Conservation (phyloP, 176 grass and related monocot genomes). For the Cenchrus purpureus region DNA sequence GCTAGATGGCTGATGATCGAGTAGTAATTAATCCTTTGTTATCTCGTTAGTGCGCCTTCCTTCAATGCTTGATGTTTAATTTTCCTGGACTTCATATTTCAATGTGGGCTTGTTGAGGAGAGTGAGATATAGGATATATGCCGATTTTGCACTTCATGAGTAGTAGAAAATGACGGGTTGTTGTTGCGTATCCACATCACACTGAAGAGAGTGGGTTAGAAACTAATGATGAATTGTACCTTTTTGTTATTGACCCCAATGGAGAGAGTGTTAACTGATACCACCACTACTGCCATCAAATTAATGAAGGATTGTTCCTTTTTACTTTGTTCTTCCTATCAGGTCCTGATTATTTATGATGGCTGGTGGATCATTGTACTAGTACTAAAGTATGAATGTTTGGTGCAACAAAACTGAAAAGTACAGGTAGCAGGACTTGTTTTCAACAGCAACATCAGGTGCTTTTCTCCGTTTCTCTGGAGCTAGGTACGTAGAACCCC, state of each 20-base stretch:
- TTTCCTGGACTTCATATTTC: not conserved
- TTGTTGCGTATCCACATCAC: constrained; percentile 6
- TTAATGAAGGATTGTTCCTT: not conserved
- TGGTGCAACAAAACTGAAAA: constrained; percentile 24
- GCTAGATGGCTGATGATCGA: not conserved
- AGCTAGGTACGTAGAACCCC: not conserved
- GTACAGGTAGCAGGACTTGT: constrained; percentile 1
- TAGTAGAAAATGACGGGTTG: not conserved
- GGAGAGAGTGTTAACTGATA: not conserved
- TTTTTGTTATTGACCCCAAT: constrained; percentile 4
- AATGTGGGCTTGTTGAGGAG: not conserved
- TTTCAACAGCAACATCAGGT: not conserved
- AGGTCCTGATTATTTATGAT: constrained; percentile 1
- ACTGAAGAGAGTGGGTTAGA: constrained; percentile 38
- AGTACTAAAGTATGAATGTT: not conserved
- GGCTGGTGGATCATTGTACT: not conserved
- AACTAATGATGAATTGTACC: constrained; percentile 11
- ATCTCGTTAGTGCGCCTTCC: not conserved
- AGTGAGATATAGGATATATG: not conserved
- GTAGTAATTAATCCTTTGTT: not conserved
- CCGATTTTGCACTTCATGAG: not conserved
- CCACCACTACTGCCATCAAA: constrained; percentile 21
- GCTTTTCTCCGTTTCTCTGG: not conserved
- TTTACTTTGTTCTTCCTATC: not conserved
- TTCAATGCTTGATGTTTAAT: not conserved